Base-by-base conservation (phyloP, 2,329 filamentous ascomycete species). In the Claviceps pazoutovae region DNA sequence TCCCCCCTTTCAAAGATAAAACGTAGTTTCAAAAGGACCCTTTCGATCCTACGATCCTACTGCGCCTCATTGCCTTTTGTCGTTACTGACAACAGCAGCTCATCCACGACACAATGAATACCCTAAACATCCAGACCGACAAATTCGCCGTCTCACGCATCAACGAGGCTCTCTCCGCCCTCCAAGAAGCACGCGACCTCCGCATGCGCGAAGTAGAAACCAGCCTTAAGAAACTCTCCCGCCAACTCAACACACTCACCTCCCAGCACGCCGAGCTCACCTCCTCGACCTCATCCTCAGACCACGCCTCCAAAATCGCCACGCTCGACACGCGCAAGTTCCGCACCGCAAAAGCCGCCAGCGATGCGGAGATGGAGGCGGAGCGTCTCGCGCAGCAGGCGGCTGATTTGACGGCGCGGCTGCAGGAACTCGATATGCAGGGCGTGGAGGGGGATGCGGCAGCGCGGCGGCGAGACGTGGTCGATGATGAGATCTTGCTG, bases 71-170 rank as follows among this genome's bases (percentile, higher is more conserved):
- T 34, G 21, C 41, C 39, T 13, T 39, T 49, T 48, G 14, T 19
- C n/a, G 7, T 16, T 14, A 6, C 48, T 34, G 9, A 34, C 30
- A 34, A 34, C 9, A 34, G n/a, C 36, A 52, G 49, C 52, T 52
- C 46, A 68, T 98, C 71, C 79, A 84, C 64, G 86, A 94, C 71
- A 95, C 90, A 43, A 85, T 94, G 62, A 78, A 83, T 61, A 95
- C 96, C 75, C 98, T 98, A 81, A 93, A 95, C 73, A 95, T 91
- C 62, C 75, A 80, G 19, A 88, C 88, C 11, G 93, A 98, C 75
- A 93, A 89, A 64, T 74, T 82, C 58, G 86, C 87, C 55, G 80
- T 97, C 19, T 75, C 83, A 19, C 88, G 93, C 64, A 85, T 97
- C 64, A 81, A 82, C 66, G 87, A 90, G 66, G 91, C 88, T 1